Evolutionary conservation across 2,329 filamentous ascomycete species (phyloP).

Genomic region (Chaetothyriales sp.): DNA sequence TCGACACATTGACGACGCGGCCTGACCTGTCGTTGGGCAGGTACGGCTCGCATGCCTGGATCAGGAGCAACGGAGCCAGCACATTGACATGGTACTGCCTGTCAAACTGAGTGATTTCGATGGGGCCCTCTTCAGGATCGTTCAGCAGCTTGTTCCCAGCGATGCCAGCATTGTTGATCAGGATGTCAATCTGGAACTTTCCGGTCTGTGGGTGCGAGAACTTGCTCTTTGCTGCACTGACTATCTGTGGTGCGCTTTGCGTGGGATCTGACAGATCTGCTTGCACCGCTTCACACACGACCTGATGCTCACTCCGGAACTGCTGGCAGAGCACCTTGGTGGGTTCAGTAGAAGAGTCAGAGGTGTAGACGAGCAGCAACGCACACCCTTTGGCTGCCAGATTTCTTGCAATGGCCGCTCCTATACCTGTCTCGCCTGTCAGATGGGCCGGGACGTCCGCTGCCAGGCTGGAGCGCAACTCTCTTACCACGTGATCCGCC

Average conservation of each 20-base stretch:
- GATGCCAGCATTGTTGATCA: slow-evolving; percentile 26
- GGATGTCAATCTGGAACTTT: slow-evolving; percentile 25
- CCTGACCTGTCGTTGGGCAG: slow-evolving; percentile 43
- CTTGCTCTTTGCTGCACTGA: slow-evolving; percentile 43
- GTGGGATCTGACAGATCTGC: slow-evolving; percentile 50
- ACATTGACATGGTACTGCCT: slow-evolving; percentile 44
- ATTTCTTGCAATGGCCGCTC: slow-evolving; percentile 51
- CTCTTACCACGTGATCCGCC: slow-evolving; percentile 58
- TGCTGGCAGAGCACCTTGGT: slow-evolving; percentile 40
- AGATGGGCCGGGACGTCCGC: not conserved
- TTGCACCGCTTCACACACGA: slow-evolving; percentile 49
- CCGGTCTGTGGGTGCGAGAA: slow-evolving; percentile 39
- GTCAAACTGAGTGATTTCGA: slow-evolving; percentile 38
- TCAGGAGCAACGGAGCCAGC: slow-evolving; percentile 40
- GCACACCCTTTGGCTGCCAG: slow-evolving; percentile 58
- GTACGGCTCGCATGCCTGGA: slow-evolving; percentile 39
- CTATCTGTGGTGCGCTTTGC: slow-evolving; percentile 41
- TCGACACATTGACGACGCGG: slow-evolving; percentile 43
- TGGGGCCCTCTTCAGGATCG: slow-evolving; percentile 30
- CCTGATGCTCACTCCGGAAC: slow-evolving; percentile 42
- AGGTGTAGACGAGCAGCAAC: slow-evolving; percentile 58
- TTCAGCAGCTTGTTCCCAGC: slow-evolving; percentile 41
- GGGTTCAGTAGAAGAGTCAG: slow-evolving; percentile 39
- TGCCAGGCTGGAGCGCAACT: not conserved
- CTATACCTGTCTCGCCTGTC: slow-evolving; percentile 47